Evolutionary conservation across 495 filamentous ascomycete species (phyloP).

Genomic region (Massariosphaeria phaeospora): DNA sequence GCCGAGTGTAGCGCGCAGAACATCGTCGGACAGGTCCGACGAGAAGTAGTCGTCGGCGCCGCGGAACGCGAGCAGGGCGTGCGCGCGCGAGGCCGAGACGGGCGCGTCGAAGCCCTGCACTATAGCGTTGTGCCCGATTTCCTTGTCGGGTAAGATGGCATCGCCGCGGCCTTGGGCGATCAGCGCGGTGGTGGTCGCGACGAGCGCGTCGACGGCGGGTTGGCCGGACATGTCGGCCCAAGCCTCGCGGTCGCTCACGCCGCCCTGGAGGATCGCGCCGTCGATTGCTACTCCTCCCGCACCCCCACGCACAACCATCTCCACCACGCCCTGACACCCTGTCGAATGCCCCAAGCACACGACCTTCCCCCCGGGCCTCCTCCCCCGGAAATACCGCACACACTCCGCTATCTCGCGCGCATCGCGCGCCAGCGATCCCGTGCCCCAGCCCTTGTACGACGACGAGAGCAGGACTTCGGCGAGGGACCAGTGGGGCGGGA

Average conservation of each 20-base stretch:
- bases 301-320: conserved; percentile 52
- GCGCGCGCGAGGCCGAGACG: conserved; percentile 64
- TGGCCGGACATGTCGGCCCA: conserved; percentile 41
- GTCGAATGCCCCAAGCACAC: conserved; percentile 85
- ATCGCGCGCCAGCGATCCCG: conserved; percentile 61
- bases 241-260: conserved; percentile 72
- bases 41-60: conserved; percentile 89
- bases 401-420: conserved; percentile 65
- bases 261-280: conserved; percentile 78
- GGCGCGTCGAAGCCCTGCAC: conserved; percentile 49
- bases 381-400: conserved; percentile 61
- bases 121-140: conserved; percentile 44
- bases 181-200: conserved; percentile 52
- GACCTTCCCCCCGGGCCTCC: conserved; percentile 50
- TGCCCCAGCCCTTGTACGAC: conserved; percentile 71
- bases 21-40: conserved; percentile 62
- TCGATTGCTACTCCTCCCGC: conserved; percentile 52
- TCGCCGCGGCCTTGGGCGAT: conserved; percentile 50
- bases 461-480: conserved; percentile 58
- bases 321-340: conserved; percentile 82
- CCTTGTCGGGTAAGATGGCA: conserved; percentile 53
- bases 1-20: conserved; percentile 62
- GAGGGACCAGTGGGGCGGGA: conserved; percentile 60
- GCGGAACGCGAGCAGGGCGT: conserved; percentile 56
- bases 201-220: conserved; percentile 48